These are phyloP conservation scores for Volvox africanus DNA, from an alignment of 139 green algal genomes.

Conservation along the genomic window DNA sequence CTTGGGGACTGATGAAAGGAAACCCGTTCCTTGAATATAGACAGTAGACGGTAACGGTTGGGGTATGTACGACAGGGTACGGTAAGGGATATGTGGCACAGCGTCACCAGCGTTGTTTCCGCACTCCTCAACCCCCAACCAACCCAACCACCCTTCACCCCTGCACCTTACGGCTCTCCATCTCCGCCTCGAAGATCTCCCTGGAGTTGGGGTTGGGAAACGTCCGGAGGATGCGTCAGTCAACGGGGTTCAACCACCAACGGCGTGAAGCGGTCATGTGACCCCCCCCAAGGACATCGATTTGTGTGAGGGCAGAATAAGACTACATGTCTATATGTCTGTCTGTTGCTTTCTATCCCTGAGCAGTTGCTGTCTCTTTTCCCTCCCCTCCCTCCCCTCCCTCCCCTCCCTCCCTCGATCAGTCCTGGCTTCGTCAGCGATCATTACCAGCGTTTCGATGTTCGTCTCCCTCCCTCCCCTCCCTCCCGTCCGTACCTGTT, in stretches of 20 bases:
- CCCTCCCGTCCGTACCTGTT: conserved; percentile 2
- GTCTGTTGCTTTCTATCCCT: not conserved
- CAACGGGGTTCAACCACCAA: too few species aligned
- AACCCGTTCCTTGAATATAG: too few species aligned
- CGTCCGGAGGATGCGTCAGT: not conserved
- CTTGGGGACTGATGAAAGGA: not conserved
- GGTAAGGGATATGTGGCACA: too few species aligned
- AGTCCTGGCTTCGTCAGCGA: not conserved
- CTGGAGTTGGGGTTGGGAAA: too few species aligned
- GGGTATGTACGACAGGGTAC: too few species aligned
- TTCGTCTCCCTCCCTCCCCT: not conserved
- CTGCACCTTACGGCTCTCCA: conserved; percentile 51
- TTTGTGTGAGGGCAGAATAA: too few species aligned
- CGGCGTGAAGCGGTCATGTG: too few species aligned
- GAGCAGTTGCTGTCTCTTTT: not conserved
- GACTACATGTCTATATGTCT: too few species aligned
- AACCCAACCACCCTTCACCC: not conserved
- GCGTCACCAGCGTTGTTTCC: too few species aligned
- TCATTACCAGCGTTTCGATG: not conserved
- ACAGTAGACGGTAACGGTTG: too few species aligned
- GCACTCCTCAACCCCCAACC: too few species aligned
- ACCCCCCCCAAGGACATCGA: too few species aligned
- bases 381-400: not conserved
- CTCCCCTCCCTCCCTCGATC: not conserved
- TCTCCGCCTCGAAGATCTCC: conserved; percentile 59